A percentile compares a stretch with the other conserved stretches of the same genome.
phyloP scores from a whole-genome alignment of 1,284 basidiomycete species.

The Naganishia cerealis region DNA sequence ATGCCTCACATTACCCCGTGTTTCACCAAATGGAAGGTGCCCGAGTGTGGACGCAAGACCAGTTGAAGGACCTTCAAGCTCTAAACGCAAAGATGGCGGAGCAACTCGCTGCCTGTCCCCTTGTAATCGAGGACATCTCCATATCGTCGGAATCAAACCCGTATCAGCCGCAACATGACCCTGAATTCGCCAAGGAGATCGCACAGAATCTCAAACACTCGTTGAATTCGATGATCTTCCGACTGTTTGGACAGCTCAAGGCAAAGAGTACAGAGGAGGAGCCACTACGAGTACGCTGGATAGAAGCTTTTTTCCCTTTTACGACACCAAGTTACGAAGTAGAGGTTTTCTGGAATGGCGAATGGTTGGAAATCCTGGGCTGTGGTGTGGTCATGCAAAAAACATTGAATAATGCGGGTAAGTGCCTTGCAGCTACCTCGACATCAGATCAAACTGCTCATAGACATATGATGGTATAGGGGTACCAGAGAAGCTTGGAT shows the following conservation, averaged over 20 bases:
- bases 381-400: conserved; percentile 88
- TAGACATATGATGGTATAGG: conserved; percentile 56
- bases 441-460: not conserved
- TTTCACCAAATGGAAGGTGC: conserved; percentile 99
- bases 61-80: conserved; percentile 55
- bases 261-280: conserved; percentile 54
- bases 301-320: conserved; percentile 96
- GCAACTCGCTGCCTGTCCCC: conserved; percentile 67
- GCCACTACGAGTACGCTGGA: conserved; percentile 89
- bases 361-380: conserved; percentile 96
- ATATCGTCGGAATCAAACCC: conserved; percentile 57
- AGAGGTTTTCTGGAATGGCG: conserved; percentile 91
- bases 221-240: conserved; percentile 81
- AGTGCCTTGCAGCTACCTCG: conserved; percentile 44
- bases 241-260: conserved; percentile 67
- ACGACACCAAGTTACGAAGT: conserved; percentile 97
- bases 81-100: conserved; percentile 63
- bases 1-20: conserved; percentile 92
- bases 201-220: conserved; percentile 85
- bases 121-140: conserved; percentile 83
- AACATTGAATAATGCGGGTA: conserved; percentile 82
- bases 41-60: conserved; percentile 63
- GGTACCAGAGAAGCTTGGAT: conserved; percentile 79
- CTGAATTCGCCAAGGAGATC: conserved; percentile 62
- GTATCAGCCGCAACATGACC: conserved; percentile 29